Conservation (phyloP, 805 yeast species). For the Clavispora vitiphila region DNA sequence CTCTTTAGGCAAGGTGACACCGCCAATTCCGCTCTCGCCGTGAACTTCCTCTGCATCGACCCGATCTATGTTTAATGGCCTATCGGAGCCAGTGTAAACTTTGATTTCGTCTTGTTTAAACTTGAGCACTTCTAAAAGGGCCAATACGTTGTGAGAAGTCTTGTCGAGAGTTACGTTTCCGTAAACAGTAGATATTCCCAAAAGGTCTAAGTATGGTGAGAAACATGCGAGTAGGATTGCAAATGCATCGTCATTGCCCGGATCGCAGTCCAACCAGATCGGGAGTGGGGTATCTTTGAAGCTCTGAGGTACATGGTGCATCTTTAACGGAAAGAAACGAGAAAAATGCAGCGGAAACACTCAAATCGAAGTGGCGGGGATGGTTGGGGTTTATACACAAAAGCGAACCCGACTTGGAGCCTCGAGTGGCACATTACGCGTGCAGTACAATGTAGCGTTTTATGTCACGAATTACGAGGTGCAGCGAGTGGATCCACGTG, state of each 20-base stretch:
- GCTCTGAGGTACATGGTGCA: neutral
- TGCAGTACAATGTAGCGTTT: too few species aligned
- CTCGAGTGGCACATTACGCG: too few species aligned
- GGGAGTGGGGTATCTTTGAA: constrained; percentile 34
- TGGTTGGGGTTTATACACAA: too few species aligned
- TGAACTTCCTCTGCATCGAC: constrained; percentile 60
- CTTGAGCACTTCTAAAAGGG: constrained; percentile 55
- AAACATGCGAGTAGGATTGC: constrained; percentile 63
- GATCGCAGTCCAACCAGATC: constrained; percentile 88
- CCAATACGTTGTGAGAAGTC: constrained; percentile 67
- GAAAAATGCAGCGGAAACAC: too few species aligned
- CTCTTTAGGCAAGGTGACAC: constrained; percentile 53
- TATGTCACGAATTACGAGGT: too few species aligned
- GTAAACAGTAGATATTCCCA: constrained; percentile 72
- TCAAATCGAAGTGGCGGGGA: too few species aligned
- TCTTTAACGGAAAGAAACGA: neutral
- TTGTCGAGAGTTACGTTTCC: constrained; percentile 63
- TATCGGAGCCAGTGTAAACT: constrained; percentile 61
- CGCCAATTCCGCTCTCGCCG: constrained; percentile 74
- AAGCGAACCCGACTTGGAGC: too few species aligned
- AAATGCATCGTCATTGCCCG: constrained; percentile 85
- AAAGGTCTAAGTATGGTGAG: constrained; percentile 51
- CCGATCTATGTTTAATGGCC: constrained; percentile 50
- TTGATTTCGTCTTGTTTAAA: constrained; percentile 42
- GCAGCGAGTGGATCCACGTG: too few species aligned